Evolutionary conservation across 768 basidiomycete species (phyloP).

Genomic region (Mycena crocata): DNA sequence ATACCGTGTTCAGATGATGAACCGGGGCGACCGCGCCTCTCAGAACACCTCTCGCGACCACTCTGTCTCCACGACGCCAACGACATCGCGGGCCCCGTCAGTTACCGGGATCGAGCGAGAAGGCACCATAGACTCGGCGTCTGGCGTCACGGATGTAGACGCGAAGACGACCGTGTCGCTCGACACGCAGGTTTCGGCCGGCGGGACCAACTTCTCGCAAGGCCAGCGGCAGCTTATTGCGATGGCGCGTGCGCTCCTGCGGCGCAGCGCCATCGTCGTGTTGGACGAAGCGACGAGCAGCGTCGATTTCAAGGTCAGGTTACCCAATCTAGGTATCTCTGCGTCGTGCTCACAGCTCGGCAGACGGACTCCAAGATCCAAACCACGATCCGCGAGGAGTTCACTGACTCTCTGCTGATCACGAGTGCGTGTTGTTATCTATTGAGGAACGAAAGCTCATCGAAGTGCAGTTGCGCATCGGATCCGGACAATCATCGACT

Average conservation of each 20-base stretch:
- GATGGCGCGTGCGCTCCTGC: slow-evolving; percentile 84
- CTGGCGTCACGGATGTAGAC: slow-evolving; percentile 66
- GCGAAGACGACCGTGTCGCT: slow-evolving; percentile 69
- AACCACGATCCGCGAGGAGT: slow-evolving; percentile 87
- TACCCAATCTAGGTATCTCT: slow-evolving; percentile 38
- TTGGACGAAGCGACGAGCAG: slow-evolving; percentile 82
- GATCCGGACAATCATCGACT: slow-evolving; percentile 57
- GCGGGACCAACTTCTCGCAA: slow-evolving; percentile 92
- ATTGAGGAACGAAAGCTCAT: slow-evolving; percentile 36
- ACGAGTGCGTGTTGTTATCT: slow-evolving; percentile 46
- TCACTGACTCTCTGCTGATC: slow-evolving; percentile 76
- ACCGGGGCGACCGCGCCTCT: slow-evolving; percentile 59
- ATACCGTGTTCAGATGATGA: slow-evolving; percentile 82
- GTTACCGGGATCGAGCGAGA: slow-evolving; percentile 51
- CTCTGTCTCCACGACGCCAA: slow-evolving; percentile 60
- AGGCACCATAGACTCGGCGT: slow-evolving; percentile 53
- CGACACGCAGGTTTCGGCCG: slow-evolving; percentile 84
- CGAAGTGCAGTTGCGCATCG: slow-evolving; percentile 27
- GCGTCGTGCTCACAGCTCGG: slow-evolving; percentile 68
- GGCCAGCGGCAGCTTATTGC: slow-evolving; percentile 93
- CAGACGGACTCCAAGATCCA: slow-evolving; percentile 91
- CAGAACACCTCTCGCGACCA: slow-evolving; percentile 60
- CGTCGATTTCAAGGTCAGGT: slow-evolving; percentile 26
- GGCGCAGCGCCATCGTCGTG: slow-evolving; percentile 80
- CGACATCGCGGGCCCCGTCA: slow-evolving; percentile 56